Conservation (phyloP, 257 asterid genomes). For the Voacanga thouarsii region DNA sequence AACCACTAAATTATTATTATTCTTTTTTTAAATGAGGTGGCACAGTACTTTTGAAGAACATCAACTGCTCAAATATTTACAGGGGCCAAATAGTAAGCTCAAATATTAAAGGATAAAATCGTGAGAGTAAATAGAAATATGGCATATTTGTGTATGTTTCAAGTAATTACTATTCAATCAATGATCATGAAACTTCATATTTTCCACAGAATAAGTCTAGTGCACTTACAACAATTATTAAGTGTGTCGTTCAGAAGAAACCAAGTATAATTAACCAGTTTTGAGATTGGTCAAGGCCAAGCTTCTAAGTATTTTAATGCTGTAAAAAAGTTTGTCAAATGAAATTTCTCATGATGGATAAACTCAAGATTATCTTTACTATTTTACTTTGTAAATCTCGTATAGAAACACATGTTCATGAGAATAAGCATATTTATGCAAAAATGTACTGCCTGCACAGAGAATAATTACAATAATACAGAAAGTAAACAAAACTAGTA, state of each 20-base stretch:
- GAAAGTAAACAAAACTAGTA: slow-evolving; percentile 19
- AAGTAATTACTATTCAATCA: slow-evolving; percentile 1
- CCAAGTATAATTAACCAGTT: not conserved
- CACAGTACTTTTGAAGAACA: too few relatives aligned
- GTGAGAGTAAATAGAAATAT: too few relatives aligned
- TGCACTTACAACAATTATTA: not conserved
- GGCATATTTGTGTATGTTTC: too few relatives aligned
- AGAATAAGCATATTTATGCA: not conserved
- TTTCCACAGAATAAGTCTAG: not conserved
- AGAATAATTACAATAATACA: slow-evolving; percentile 6
- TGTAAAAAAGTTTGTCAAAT: not conserved
- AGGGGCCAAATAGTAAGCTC: too few relatives aligned
- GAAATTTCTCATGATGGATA: not conserved
- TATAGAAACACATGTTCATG: not conserved
- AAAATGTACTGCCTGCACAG: not conserved
- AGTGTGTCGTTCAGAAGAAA: too few relatives aligned
- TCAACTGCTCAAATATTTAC: too few relatives aligned
- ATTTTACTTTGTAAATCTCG: not conserved
- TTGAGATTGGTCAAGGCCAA: not conserved
- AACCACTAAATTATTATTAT: too few relatives aligned
- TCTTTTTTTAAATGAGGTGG: too few relatives aligned
- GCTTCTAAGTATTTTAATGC: not conserved
- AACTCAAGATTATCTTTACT: not conserved
- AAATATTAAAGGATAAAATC: too few relatives aligned
- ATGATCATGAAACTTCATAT: not conserved